Evolutionary conservation across 345 rosid species (phyloP).

Genomic region (Brassica napus): DNA sequence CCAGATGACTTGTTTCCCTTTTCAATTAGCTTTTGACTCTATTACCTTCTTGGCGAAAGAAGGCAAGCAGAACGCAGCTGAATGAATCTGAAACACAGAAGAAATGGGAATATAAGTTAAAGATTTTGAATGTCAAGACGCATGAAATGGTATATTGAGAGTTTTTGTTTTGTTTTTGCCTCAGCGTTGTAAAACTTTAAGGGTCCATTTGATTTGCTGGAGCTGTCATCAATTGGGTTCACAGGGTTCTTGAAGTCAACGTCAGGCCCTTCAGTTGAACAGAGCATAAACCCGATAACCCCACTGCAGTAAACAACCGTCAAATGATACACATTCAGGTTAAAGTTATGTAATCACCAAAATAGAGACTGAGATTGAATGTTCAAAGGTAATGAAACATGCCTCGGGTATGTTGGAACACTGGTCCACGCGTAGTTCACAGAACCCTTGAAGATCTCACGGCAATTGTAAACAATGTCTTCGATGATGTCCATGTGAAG

Average conservation of each 20-base stretch:
- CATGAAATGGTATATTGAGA: neutral
- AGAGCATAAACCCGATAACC: conserved; percentile 71
- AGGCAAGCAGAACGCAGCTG: conserved; percentile 65
- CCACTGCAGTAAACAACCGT: conserved; percentile 46
- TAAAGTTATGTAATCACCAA: neutral
- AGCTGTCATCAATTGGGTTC: conserved; percentile 38
- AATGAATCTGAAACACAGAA: conserved; percentile 49
- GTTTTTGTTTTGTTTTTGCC: conserved; percentile 33
- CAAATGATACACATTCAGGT: neutral
- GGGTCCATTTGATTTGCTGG: conserved; percentile 53
- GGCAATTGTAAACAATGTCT: conserved; percentile 69
- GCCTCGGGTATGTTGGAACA: conserved; percentile 71
- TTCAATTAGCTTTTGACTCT: conserved; percentile 36
- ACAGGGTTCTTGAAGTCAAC: conserved; percentile 63
- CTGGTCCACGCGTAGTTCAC: conserved; percentile 73
- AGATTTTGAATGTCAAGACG: neutral
- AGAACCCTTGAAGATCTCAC: conserved; percentile 58
- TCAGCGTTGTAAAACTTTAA: conserved; percentile 62
- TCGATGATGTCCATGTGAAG: conserved; percentile 50
- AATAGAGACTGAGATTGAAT: neutral
- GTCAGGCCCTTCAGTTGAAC: conserved; percentile 65
- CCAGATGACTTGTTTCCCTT: neutral
- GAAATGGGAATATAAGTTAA: neutral
- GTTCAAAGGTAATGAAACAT: conserved; percentile 2
- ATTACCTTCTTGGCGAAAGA: conserved; percentile 52